Evolutionary conservation across 1,284 basidiomycete species (phyloP).

Genomic region (Trichosporon sp.): DNA sequence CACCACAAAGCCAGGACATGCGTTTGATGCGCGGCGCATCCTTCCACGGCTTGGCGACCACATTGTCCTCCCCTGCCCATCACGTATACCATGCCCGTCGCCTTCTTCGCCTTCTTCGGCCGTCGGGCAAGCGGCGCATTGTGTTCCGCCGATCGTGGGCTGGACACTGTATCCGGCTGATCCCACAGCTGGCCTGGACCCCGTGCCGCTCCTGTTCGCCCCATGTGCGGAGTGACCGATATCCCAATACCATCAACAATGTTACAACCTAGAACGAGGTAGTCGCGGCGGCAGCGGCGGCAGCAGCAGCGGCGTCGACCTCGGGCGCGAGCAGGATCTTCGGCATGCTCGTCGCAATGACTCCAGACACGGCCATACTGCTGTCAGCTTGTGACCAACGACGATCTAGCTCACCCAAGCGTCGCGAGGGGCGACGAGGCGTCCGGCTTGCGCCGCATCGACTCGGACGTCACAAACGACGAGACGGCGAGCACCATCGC

Average conservation of each 20-base stretch:
- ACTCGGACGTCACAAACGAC: constrained; percentile 35
- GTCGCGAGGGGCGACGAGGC: constrained; percentile 34
- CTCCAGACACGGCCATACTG: constrained; percentile 42
- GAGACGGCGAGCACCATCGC: constrained; percentile 35
- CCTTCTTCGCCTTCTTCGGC: too few species aligned
- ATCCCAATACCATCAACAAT: constrained; percentile 4
- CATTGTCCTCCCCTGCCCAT: neutral
- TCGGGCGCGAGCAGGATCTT: constrained; percentile 37
- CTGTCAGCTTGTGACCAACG: neutral
- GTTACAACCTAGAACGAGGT: neutral
- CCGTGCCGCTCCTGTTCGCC: too few species aligned
- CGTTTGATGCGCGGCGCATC: neutral
- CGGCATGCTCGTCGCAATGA: constrained; percentile 36
- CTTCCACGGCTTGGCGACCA: neutral
- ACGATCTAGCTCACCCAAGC: constrained; percentile 32
- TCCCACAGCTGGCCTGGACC: neutral
- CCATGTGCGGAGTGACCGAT: too few species aligned
- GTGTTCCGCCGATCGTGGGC: neutral
- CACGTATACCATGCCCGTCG: neutral
- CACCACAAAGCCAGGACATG: neutral
- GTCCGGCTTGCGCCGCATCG: constrained; percentile 35
- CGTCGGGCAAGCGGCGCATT: neutral
- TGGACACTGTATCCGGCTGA: neutral
- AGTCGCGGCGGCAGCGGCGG: neutral
- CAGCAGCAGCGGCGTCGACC: constrained; percentile 4